phyloP scores from a whole-genome alignment of 2,329 filamentous ascomycete genomes.

The Nemania abortiva region DNA sequence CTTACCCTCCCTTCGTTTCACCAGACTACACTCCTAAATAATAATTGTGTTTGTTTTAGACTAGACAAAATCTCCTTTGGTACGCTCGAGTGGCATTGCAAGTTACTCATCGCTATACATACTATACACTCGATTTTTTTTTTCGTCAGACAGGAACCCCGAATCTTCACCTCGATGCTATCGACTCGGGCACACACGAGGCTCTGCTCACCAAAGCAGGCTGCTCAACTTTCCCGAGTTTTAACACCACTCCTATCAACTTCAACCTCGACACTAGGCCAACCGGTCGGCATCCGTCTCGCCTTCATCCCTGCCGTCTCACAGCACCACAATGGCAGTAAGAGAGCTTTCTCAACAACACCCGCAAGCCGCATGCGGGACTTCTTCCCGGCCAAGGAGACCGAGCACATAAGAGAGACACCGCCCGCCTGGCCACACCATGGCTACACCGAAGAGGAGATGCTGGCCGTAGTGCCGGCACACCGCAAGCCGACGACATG shows the following conservation, averaged over 20 bases:
- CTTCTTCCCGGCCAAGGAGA: constrained; percentile 73
- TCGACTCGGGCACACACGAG: constrained; percentile 49
- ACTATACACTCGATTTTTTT: constrained; percentile 13
- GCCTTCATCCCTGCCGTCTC: constrained; percentile 43
- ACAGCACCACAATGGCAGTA: constrained; percentile 40
- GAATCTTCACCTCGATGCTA: constrained; percentile 46
- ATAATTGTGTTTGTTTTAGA: constrained; percentile 9
- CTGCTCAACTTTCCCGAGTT: constrained; percentile 46
- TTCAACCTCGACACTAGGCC: constrained; percentile 41
- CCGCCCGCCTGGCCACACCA: constrained; percentile 77
- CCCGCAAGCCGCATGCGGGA: constrained; percentile 61
- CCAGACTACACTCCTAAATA: constrained; percentile 24
- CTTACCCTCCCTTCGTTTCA: constrained; percentile 17
- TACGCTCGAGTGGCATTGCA: not conserved
- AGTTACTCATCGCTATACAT: constrained; percentile 9
- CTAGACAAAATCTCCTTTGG: not conserved
- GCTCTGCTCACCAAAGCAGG: constrained; percentile 51
- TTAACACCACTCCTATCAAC: constrained; percentile 44
- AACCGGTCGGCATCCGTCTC: constrained; percentile 48
- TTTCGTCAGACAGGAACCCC: constrained; percentile 1
- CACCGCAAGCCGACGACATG: constrained; percentile 79
- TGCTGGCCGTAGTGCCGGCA: constrained; percentile 78
- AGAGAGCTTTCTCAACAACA: constrained; percentile 64
- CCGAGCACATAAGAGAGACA: constrained; percentile 71
- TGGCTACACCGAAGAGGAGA: constrained; percentile 82